phyloP scores from a whole-genome alignment of 2,329 filamentous ascomycete genomes.

The Phialophora macrospora region DNA sequence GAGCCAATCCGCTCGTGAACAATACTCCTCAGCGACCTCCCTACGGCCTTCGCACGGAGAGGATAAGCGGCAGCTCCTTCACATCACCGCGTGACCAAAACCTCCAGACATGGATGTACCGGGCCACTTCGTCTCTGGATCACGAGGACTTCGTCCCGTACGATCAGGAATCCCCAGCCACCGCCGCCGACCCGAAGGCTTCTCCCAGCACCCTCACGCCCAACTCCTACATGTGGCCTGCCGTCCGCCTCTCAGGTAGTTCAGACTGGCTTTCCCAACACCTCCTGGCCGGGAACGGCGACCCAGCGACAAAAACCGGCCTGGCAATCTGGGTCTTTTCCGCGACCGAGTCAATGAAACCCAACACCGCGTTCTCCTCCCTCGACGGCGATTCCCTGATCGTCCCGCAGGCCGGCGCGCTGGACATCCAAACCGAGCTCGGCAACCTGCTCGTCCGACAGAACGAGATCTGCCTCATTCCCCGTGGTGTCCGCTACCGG shows the following conservation, averaged over 20 bases:
- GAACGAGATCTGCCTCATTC: slow-evolving; percentile 70
- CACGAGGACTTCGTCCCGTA: slow-evolving; percentile 46
- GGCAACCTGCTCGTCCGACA: slow-evolving; percentile 68
- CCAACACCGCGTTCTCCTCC: slow-evolving; percentile 61
- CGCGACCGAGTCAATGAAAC: slow-evolving; percentile 60
- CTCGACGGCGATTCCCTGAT: slow-evolving; percentile 71
- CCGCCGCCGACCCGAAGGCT: slow-evolving; percentile 45
- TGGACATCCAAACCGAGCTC: slow-evolving; percentile 72
- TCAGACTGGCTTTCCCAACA: slow-evolving; percentile 58
- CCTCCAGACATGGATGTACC: slow-evolving; percentile 64
- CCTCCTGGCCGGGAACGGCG: slow-evolving; percentile 61
- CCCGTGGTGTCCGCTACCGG: slow-evolving; percentile 67
- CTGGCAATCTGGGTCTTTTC: slow-evolving; percentile 62
- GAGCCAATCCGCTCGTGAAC: slow-evolving; percentile 47
- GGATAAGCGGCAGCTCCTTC: slow-evolving; percentile 58
- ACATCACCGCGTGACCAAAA: slow-evolving; percentile 62
- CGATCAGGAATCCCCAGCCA: background rate
- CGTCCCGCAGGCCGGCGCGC: slow-evolving; percentile 66
- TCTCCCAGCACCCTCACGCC: slow-evolving; percentile 19
- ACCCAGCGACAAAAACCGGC: slow-evolving; percentile 62
- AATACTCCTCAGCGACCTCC: slow-evolving; percentile 48
- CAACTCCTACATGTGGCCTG: slow-evolving; percentile 45
- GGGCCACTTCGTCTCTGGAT: slow-evolving; percentile 60
- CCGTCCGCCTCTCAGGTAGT: slow-evolving; percentile 47
- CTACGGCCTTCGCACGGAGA: slow-evolving; percentile 44